Conservation (phyloP, 2,329 filamentous ascomycete species). For the Plectosphaerella sp. region DNA sequence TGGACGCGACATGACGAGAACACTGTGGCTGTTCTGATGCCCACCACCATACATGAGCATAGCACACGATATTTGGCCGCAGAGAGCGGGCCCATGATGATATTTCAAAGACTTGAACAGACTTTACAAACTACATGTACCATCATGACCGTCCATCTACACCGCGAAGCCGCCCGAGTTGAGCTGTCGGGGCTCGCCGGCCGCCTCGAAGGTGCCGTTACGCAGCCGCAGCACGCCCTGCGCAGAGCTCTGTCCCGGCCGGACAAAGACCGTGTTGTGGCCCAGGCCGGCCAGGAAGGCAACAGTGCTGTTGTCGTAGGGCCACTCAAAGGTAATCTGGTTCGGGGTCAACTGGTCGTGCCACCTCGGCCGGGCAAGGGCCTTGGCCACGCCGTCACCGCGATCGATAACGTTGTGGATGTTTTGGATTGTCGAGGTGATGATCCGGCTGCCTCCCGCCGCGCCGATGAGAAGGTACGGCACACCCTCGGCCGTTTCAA, state of each 20-base stretch:
- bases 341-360: conserved; percentile 81
- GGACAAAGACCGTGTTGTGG: conserved; percentile 72
- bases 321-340: conserved; percentile 63
- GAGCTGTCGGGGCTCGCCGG: conserved; percentile 73
- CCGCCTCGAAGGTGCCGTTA: conserved; percentile 72
- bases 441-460: conserved; percentile 81
- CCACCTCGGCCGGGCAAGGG: conserved; percentile 64
- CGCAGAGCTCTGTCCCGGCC: conserved; percentile 61
- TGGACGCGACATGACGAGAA: too few relatives aligned
- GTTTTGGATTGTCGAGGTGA: conserved; percentile 76
- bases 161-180: conserved; percentile 64
- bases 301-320: conserved; percentile 66
- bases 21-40: background rate
- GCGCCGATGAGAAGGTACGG: conserved; percentile 72
- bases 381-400: conserved; percentile 53
- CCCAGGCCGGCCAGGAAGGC: conserved; percentile 61
- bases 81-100: background rate
- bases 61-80: too few relatives aligned
- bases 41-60: background rate
- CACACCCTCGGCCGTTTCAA: conserved; percentile 62
- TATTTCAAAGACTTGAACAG: background rate
- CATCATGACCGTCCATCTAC: conserved; percentile 14
- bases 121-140: background rate
- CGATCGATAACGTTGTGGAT: conserved; percentile 71
- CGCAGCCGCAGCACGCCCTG: conserved; percentile 64